Evolutionary conservation across 371 early-diverging fungal genomes (phyloP).

Genomic region (Mortierella sp.): DNA sequence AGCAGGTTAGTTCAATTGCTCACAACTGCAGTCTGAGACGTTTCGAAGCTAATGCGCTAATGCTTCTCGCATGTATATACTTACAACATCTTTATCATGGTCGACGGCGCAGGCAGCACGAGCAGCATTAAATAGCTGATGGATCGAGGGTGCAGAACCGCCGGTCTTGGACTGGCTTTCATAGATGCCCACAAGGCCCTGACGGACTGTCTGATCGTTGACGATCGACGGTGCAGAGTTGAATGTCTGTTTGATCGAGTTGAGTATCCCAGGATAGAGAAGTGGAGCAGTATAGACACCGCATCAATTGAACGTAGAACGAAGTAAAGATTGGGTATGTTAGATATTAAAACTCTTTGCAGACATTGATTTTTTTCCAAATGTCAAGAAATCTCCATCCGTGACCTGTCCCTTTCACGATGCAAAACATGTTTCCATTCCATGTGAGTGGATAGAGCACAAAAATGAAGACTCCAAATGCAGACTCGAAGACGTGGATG

Average conservation of each 20-base stretch:
- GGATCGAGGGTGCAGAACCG: conserved; percentile 38
- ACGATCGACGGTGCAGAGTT: conserved; percentile 51
- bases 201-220: conserved; percentile 43
- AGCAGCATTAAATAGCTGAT: conserved; percentile 57
- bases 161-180: conserved; percentile 35
- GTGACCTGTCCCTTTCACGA: too few species aligned
- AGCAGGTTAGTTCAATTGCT: not conserved
- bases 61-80: conserved; percentile 12
- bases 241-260: conserved; percentile 32
- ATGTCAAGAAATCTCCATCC: too few species aligned
- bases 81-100: conserved; percentile 57
- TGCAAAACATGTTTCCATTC: too few species aligned
- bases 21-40: not conserved
- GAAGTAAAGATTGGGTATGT: too few species aligned
- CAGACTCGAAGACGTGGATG: too few species aligned
- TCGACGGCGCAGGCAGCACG: conserved; percentile 58
- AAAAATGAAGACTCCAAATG: too few species aligned
- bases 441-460: too few species aligned
- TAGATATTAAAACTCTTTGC: too few species aligned
- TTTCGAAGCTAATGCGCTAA: too few species aligned
- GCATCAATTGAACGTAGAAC: too few species aligned
- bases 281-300: too few species aligned
- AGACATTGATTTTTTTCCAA: too few species aligned
- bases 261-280: not conserved
- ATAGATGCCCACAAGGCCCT: conserved; percentile 40